These are phyloP conservation scores for Mrakia hoshinonis DNA, from an alignment of 768 basidiomycete genomes.

Conservation along the genomic window DNA sequence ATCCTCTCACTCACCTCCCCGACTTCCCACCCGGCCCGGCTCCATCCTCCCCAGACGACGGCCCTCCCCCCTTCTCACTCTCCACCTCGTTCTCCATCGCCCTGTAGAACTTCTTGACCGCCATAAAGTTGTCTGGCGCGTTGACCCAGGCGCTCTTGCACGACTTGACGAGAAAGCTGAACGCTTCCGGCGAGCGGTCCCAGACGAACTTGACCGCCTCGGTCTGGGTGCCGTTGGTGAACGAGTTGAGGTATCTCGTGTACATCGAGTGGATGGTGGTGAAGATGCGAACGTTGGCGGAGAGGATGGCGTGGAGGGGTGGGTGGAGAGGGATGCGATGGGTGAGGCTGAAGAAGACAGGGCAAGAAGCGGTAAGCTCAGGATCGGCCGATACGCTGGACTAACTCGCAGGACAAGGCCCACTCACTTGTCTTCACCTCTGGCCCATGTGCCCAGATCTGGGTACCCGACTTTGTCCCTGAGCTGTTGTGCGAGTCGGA, in stretches of 20 bases:
- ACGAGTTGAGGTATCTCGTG: slow-evolving; percentile 41
- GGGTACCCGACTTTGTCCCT: neutral
- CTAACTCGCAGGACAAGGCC: neutral
- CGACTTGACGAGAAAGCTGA: slow-evolving; percentile 8
- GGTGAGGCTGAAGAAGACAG: slow-evolving; percentile 12
- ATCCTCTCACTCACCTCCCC: too few relatives aligned
- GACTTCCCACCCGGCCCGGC: too few relatives aligned
- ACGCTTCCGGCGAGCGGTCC: slow-evolving; percentile 11
- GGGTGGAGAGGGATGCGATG: slow-evolving; percentile 30
- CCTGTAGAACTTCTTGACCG: slow-evolving; percentile 1
- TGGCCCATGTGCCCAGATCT: slow-evolving; percentile 11
- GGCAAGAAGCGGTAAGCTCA: neutral
- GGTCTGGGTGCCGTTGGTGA: slow-evolving; percentile 30
- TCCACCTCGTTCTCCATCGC: too few relatives aligned
- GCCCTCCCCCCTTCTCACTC: too few relatives aligned
- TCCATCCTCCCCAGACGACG: too few relatives aligned
- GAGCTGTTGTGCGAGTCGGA: neutral
- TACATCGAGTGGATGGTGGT: slow-evolving; percentile 58
- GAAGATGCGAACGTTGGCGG: slow-evolving; percentile 60
- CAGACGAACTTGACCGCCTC: slow-evolving; percentile 30
- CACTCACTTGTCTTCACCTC: slow-evolving; percentile 17
- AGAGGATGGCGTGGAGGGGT: slow-evolving; percentile 32
- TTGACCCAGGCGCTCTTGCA: slow-evolving; percentile 17
- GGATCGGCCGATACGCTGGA: neutral
- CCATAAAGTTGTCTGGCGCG: slow-evolving; percentile 14